Percentiles rank a stretch among this genome's conserved stretches.
Conservation (phyloP, 371 early-diverging fungal species). For the Mortierella sp. region DNA sequence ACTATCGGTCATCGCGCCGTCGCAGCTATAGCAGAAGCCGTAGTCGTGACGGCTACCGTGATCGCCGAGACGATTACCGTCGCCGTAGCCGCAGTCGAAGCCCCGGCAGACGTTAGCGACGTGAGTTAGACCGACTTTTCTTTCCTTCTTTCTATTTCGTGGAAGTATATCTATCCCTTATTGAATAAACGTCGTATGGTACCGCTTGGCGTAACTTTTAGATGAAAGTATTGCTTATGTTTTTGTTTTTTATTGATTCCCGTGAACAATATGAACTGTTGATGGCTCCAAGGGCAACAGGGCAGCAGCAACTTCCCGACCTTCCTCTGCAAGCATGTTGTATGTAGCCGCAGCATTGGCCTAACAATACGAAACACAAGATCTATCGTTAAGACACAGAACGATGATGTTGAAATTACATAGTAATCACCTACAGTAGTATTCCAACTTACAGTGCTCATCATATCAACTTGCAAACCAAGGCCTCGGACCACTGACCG, state of each 20-base stretch:
- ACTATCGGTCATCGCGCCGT: conserved; percentile 35
- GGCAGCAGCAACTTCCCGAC: conserved; percentile 71
- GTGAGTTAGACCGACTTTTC: neutral
- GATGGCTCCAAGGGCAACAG: conserved; percentile 64
- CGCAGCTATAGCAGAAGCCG: conserved; percentile 38
- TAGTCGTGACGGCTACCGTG: conserved; percentile 39
- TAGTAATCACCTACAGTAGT: neutral
- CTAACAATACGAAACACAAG: conserved; percentile 34
- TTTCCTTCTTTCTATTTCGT: neutral
- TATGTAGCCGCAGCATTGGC: conserved; percentile 74
- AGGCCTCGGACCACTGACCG: conserved; percentile 63
- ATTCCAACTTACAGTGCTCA: conserved; percentile 66
- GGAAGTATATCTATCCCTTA: no score
- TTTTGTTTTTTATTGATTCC: conserved; percentile 16
- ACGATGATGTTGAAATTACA: neutral
- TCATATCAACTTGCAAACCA: conserved; percentile 74
- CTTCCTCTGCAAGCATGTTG: conserved; percentile 74
- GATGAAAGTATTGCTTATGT: neutral
- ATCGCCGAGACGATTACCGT: conserved; percentile 40
- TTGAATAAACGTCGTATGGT: neutral
- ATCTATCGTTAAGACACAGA: neutral
- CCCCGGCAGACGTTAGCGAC: conserved; percentile 29
- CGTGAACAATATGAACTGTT: conserved; percentile 31
- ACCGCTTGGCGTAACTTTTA: neutral
- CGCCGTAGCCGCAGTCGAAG: conserved; percentile 49